Conservation (phyloP, 441 rosid genomes). For the Pelargonium cotyledonis region DNA sequence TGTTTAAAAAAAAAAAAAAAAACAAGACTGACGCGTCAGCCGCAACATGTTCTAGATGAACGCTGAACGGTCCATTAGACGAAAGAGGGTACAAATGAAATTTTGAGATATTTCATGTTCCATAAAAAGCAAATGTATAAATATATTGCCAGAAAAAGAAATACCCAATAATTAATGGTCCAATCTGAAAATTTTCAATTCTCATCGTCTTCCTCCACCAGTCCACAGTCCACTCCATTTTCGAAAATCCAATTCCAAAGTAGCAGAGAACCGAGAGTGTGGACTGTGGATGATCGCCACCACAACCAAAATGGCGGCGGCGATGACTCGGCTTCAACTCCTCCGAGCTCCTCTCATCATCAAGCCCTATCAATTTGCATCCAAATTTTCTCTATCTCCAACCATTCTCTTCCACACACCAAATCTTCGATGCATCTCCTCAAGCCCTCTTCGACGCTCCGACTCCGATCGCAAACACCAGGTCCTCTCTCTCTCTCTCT, state of each 20-base stretch:
- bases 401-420: slow-evolving; percentile 16
- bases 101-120: too few relatives aligned
- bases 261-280: neutral
- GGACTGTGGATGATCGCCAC: neutral
- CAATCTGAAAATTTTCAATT: too few relatives aligned
- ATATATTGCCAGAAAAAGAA: too few relatives aligned
- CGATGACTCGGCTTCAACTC: slow-evolving; percentile 38
- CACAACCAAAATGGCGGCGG: slow-evolving; percentile 35
- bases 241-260: neutral
- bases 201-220: too few relatives aligned
- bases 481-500: slow-evolving; percentile 15
- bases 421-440: slow-evolving; percentile 32
- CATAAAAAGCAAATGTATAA: too few relatives aligned
- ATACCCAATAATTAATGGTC: too few relatives aligned
- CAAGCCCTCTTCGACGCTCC: slow-evolving; percentile 30
- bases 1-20: too few relatives aligned
- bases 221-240: neutral
- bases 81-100: too few relatives aligned
- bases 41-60: too few relatives aligned
- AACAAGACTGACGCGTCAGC: too few relatives aligned
- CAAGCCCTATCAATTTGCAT: slow-evolving; percentile 22
- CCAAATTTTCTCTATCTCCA: slow-evolving; percentile 23
- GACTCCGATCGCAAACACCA: slow-evolving; percentile 18
- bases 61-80: too few relatives aligned
- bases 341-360: slow-evolving; percentile 15